Base-by-base conservation (phyloP, 495 filamentous ascomycete genomes). In the Pseudoneurospora amorphoporcata region DNA sequence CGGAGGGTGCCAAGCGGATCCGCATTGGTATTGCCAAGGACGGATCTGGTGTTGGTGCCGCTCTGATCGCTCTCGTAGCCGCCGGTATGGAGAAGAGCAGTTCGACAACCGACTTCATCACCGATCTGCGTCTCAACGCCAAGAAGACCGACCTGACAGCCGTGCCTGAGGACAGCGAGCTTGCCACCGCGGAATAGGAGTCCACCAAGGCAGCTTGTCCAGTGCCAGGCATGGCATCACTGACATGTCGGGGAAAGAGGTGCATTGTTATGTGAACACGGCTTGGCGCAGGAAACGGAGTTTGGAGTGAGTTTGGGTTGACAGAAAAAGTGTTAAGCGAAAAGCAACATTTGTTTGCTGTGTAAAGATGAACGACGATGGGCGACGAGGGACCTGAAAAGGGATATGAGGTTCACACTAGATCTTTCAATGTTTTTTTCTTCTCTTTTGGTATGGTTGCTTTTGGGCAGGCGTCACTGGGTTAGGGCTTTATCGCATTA, bases 11-110 rank as follows among this genome's bases (percentile, higher is more conserved):
- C 70, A 89, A 91, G 81, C 90, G 88, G 80, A 88, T 98, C 73
- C 86, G 92, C 53, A 97, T 98, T 76, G 94, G 94, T 14, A 93
- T 97, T 81, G 94, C 94, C 70, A 95, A 95, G 87, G 94, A 98
- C 82, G 94, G 94, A 68, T 92, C 89, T 72, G 94, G 94, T 70
- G 94, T 98, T 68, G 94, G 94, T 38, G 94, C 94, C 9, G 94
- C 94, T 68, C 80, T 98, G 76, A 97, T 97, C 81, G 94, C 94
- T 40, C 85, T 97, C 16, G 91, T 95, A 2, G 86, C 87, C 2
- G 84, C 84, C 17, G 79, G 79, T 42, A 87, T 86, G 84, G 85
- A 87, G 78, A 82, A 83, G 78, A 78, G 23, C 39, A 69, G 19
- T 47, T 68, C 16, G 69, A 72, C 71, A n/a, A 58, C 68, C n/a